Percentiles rank a stretch among this genome's conserved stretches.
Evolutionary conservation across 495 filamentous ascomycete species (phyloP).

Genomic region (Pyronema domesticum): DNA sequence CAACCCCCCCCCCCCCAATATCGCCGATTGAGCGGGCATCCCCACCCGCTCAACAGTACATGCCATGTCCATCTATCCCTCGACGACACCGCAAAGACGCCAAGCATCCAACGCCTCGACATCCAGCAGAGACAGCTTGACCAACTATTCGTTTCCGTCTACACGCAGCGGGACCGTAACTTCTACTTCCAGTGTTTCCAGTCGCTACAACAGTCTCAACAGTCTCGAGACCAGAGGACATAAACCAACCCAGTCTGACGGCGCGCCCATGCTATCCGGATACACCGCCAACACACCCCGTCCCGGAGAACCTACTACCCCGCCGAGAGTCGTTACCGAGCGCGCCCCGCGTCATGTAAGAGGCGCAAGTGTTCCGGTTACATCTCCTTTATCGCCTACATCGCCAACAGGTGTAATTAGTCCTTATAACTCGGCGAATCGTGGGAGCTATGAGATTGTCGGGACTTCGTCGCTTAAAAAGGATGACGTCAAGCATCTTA

Average conservation of each 20-base stretch:
- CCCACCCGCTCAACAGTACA: background rate
- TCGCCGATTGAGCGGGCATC: background rate
- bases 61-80: slow-evolving; percentile 14
- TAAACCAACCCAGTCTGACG: slow-evolving; percentile 11
- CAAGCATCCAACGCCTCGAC: slow-evolving; percentile 24
- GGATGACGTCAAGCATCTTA: slow-evolving; percentile 21
- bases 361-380: background rate
- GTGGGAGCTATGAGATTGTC: slow-evolving; percentile 15
- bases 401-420: slow-evolving; percentile 12
- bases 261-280: slow-evolving; percentile 1
- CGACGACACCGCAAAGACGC: slow-evolving; percentile 20
- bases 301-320: background rate
- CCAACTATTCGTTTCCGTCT: slow-evolving; percentile 21
- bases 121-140: slow-evolving; percentile 12
- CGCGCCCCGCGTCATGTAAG: background rate
- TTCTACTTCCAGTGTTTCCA: slow-evolving; percentile 21
- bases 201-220: slow-evolving; percentile 18
- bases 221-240: slow-evolving; percentile 15
- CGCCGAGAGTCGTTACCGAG: background rate
- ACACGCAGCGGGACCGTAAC: slow-evolving; percentile 23
- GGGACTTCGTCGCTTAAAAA: slow-evolving; percentile 22
- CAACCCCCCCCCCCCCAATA: background rate
- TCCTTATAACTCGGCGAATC: slow-evolving; percentile 21
- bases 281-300: background rate
- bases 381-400: slow-evolving; percentile 7